Percentiles rank a stretch among this genome's conserved stretches.
phyloP scores from a whole-genome alignment of 2,329 filamentous ascomycete species.

The Verticillium dahliae region DNA sequence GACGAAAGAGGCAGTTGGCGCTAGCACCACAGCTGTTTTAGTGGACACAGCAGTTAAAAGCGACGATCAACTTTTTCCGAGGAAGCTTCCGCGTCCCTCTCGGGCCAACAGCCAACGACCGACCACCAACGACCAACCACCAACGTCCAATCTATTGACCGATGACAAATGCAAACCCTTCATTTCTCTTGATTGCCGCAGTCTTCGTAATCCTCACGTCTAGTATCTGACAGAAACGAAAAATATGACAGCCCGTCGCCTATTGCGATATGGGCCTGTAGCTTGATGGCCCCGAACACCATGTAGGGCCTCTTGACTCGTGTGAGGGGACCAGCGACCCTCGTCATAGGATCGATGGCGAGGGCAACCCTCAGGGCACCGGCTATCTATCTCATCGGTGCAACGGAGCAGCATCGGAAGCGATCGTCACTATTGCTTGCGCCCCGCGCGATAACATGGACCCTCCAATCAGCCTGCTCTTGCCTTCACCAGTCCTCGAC shows the following conservation, averaged over 20 bases:
- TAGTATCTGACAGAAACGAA: background rate
- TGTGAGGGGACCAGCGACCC: background rate
- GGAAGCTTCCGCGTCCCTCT: no score
- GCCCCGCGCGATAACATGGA: no score
- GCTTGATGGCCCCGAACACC: background rate
- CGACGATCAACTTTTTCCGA: no score
- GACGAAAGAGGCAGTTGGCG: background rate
- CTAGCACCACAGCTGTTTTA: background rate
- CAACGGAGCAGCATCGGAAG: background rate
- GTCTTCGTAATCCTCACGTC: no score
- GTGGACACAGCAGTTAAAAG: background rate
- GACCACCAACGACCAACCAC: no score
- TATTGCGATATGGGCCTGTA: background rate
- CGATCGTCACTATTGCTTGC: no score
- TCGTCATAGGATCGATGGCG: background rate
- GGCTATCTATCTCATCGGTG: background rate
- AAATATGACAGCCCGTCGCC: background rate
- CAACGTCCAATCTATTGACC: no score
- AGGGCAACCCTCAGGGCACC: background rate
- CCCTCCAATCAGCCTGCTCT: no score
- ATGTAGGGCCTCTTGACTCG: background rate
- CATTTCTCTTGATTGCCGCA: no score
- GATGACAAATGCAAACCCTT: no score
- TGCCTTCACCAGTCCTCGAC: no score
- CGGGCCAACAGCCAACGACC: no score